Evolutionary conservation across 2,329 filamentous ascomycete genomes (phyloP).

Genomic region (Cytospora piceae): DNA sequence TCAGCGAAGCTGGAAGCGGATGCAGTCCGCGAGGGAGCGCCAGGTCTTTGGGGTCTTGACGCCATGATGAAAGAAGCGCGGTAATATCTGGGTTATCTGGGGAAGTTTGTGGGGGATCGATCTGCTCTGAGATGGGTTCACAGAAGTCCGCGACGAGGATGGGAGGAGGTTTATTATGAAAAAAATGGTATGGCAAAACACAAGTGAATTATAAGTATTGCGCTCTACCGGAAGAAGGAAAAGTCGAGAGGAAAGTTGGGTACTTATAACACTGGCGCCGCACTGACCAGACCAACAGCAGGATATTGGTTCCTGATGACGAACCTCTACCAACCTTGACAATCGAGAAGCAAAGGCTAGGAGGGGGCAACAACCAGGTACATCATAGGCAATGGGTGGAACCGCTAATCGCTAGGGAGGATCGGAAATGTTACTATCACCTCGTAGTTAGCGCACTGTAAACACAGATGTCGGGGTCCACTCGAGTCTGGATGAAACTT

Average conservation of each 20-base stretch:
- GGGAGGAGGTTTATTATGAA: slow-evolving; percentile 8
- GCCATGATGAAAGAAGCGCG: slow-evolving; percentile 22
- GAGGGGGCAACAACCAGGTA: slow-evolving; percentile 11
- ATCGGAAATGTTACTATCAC: slow-evolving; percentile 1
- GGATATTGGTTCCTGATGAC: slow-evolving; percentile 12
- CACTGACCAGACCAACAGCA: slow-evolving; percentile 4
- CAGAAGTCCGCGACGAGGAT: slow-evolving; percentile 21
- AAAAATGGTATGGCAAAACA: background rate
- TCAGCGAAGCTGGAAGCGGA: slow-evolving; percentile 42
- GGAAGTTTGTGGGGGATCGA: slow-evolving; percentile 6
- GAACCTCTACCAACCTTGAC: slow-evolving; percentile 9
- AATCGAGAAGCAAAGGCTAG: slow-evolving; percentile 10
- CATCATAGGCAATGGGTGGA: slow-evolving; percentile 22
- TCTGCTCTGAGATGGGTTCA: slow-evolving; percentile 9
- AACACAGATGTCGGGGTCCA: slow-evolving; percentile 1
- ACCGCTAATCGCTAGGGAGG: slow-evolving; percentile 10
- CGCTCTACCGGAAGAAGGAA: slow-evolving; percentile 13
- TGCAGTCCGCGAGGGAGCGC: slow-evolving; percentile 35
- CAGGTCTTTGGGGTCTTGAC: slow-evolving; percentile 36
- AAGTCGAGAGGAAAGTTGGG: slow-evolving; percentile 15
- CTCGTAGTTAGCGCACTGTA: slow-evolving; percentile 9
- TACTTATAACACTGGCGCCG: slow-evolving; percentile 28
- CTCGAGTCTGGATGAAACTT: background rate
- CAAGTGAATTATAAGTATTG: background rate
- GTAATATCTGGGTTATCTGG: slow-evolving; percentile 17